A percentile compares a stretch with the other conserved stretches of the same genome.
phyloP scores from a whole-genome alignment of 2,329 filamentous ascomycete species.

The Phaeophleospora eucalypticola region DNA sequence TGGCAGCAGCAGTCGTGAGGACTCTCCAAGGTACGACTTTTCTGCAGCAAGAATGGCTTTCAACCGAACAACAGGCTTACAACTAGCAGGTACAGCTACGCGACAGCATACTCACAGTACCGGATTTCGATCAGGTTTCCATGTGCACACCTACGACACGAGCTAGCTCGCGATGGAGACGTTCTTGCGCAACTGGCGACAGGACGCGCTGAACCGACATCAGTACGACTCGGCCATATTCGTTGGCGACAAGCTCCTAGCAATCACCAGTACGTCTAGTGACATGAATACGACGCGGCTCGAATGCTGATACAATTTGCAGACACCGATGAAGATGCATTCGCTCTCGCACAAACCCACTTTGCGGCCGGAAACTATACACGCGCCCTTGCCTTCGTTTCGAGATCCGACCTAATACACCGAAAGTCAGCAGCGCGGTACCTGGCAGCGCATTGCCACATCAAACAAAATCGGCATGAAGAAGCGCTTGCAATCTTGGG shows the following conservation, averaged over 20 bases:
- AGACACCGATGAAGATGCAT: conserved; percentile 93
- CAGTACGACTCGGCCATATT: conserved; percentile 97
- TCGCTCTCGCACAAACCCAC: conserved; percentile 97
- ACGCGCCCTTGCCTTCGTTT: conserved; percentile 80
- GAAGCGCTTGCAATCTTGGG: conserved; percentile 83
- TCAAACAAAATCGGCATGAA: conserved; percentile 86
- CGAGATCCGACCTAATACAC: conserved; percentile 74
- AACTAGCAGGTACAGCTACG: conserved; percentile 7
- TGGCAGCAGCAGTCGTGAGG: conserved; percentile 2
- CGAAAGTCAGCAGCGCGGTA: conserved; percentile 87
- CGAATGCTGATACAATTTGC: conserved; percentile 5
- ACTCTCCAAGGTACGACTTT: conserved; percentile 9
- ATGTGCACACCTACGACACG: conserved; percentile 8
- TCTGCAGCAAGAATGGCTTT: conserved; percentile 4
- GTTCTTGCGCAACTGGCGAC: conserved; percentile 89
- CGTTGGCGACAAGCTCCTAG: conserved; percentile 93
- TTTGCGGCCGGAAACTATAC: conserved; percentile 95
- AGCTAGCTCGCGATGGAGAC: conserved; percentile 66
- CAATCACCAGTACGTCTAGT: conserved; percentile 68
- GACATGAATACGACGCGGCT: conserved; percentile 6
- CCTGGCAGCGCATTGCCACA: conserved; percentile 86
- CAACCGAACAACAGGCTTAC: conserved; percentile 3
- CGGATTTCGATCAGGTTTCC: no score
- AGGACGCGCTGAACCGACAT: conserved; percentile 91
- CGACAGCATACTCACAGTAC: conserved; percentile 1